Conservation (phyloP, 257 asterid genomes). For the Nemophila menziesii region DNA sequence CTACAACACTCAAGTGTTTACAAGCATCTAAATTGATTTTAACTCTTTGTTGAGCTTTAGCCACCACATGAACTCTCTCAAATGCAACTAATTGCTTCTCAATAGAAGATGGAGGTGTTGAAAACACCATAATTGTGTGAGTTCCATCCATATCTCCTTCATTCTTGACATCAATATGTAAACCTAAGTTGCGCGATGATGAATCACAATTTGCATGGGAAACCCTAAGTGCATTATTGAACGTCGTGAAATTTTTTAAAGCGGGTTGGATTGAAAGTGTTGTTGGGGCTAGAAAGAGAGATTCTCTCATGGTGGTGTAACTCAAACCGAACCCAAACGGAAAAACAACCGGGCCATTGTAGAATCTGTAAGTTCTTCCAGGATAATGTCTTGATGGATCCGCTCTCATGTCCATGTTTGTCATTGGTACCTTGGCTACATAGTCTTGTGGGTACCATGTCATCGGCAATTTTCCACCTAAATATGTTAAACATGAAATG, state of each 20-base stretch:
- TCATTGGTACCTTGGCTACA: conserved; percentile 52
- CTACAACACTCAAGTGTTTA: conserved; percentile 55
- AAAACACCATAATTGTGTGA: conserved; percentile 47
- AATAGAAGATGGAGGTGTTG: conserved; percentile 21
- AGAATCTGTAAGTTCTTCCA: conserved; percentile 73
- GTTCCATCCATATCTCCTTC: conserved; percentile 62
- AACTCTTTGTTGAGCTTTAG: conserved; percentile 30
- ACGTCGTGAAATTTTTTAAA: conserved; percentile 23
- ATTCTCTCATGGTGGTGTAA: conserved; percentile 44
- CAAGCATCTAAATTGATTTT: conserved; percentile 35
- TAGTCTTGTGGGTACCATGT: conserved; percentile 88
- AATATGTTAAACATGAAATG: not conserved
- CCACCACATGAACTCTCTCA: conserved; percentile 47
- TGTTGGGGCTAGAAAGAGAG: conserved; percentile 43
- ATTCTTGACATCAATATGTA: conserved; percentile 59
- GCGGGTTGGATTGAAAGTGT: conserved; percentile 13
- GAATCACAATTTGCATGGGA: conserved; percentile 50
- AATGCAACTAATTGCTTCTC: conserved; percentile 51
- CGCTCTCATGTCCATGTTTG: conserved; percentile 69
- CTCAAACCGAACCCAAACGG: conserved; percentile 74
- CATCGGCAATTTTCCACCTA: conserved; percentile 83
- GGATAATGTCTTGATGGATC: conserved; percentile 71
- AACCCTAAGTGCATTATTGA: conserved; percentile 35
- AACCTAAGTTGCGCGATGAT: conserved; percentile 23
- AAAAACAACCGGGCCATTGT: conserved; percentile 68